Percentiles rank a stretch among this genome's conserved stretches.
Evolutionary conservation across 2,329 filamentous ascomycete genomes (phyloP).

Genomic region (Cercospora nicotianae): DNA sequence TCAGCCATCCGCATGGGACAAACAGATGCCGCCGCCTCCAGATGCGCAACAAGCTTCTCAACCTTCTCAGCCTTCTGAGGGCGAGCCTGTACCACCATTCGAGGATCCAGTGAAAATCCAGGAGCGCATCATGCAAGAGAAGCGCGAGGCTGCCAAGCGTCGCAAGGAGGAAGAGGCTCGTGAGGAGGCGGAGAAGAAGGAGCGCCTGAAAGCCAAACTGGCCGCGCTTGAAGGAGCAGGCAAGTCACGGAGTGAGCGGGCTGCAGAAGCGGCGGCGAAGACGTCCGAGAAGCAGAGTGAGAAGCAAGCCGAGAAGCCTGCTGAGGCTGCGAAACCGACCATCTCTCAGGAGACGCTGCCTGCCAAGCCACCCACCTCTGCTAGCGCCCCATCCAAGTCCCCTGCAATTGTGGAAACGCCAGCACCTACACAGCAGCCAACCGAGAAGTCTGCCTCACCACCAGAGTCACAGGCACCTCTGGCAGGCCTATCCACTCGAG

Average conservation of each 20-base stretch:
- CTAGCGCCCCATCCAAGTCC: slow-evolving; percentile 21
- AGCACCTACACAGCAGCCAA: background rate
- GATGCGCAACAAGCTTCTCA: slow-evolving; percentile 7
- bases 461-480: slow-evolving; percentile 25
- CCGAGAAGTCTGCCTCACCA: slow-evolving; percentile 28
- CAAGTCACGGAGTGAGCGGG: slow-evolving; percentile 38
- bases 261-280: slow-evolving; percentile 37
- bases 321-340: slow-evolving; percentile 16
- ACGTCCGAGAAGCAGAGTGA: slow-evolving; percentile 21
- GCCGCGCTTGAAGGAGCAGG: slow-evolving; percentile 38
- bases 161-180: slow-evolving; percentile 35
- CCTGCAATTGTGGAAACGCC: slow-evolving; percentile 17
- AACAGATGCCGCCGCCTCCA: slow-evolving; percentile 36
- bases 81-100: slow-evolving; percentile 37
- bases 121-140: slow-evolving; percentile 51
- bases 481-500: slow-evolving; percentile 16
- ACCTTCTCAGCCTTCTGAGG: slow-evolving; percentile 9
- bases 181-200: slow-evolving; percentile 33
- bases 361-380: slow-evolving; percentile 24
- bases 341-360: slow-evolving; percentile 14
- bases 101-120: slow-evolving; percentile 66
- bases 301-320: slow-evolving; percentile 16
- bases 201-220: slow-evolving; percentile 37
- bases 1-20: slow-evolving; percentile 37
- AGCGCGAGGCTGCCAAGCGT: slow-evolving; percentile 38